A percentile compares a stretch with the other conserved stretches of the same genome.
phyloP scores from a whole-genome alignment of 257 asterid species.

The Nicotiana sylvestris region DNA sequence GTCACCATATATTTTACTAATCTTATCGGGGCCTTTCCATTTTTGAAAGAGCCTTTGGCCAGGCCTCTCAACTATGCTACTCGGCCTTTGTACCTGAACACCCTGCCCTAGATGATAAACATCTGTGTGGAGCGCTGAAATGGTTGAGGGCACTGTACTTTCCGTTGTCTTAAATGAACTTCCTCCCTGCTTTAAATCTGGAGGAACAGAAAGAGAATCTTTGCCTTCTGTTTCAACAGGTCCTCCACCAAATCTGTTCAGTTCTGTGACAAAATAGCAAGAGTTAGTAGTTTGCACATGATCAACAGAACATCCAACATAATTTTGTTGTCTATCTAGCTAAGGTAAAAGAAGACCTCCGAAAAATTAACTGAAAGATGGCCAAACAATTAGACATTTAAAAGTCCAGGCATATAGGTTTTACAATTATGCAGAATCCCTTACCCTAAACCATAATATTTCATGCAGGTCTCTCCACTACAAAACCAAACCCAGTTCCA shows the following conservation, averaged over 20 bases:
- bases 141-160: slow-evolving; percentile 22
- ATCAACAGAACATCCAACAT: not conserved
- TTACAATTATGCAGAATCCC: not conserved
- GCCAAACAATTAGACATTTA: not conserved
- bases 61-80: slow-evolving; percentile 29
- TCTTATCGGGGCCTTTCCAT: slow-evolving; percentile 76
- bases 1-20: slow-evolving; percentile 56
- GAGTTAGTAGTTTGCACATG: not conserved
- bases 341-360: not conserved
- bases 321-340: not conserved
- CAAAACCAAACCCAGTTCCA: not conserved
- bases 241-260: slow-evolving; percentile 39
- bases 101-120: slow-evolving; percentile 38
- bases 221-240: slow-evolving; percentile 39
- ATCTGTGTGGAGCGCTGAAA: slow-evolving; percentile 31
- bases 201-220: slow-evolving; percentile 36
- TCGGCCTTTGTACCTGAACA: slow-evolving; percentile 46
- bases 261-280: slow-evolving; percentile 23
- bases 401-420: not conserved
- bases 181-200: slow-evolving; percentile 41
- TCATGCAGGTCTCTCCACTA: not conserved
- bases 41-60: slow-evolving; percentile 36
- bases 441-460: not conserved
- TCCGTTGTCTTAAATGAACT: slow-evolving; percentile 22
- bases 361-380: not conserved